Base-by-base conservation (phyloP, 2,329 filamentous ascomycete species). In the Diaporthe sp. region DNA sequence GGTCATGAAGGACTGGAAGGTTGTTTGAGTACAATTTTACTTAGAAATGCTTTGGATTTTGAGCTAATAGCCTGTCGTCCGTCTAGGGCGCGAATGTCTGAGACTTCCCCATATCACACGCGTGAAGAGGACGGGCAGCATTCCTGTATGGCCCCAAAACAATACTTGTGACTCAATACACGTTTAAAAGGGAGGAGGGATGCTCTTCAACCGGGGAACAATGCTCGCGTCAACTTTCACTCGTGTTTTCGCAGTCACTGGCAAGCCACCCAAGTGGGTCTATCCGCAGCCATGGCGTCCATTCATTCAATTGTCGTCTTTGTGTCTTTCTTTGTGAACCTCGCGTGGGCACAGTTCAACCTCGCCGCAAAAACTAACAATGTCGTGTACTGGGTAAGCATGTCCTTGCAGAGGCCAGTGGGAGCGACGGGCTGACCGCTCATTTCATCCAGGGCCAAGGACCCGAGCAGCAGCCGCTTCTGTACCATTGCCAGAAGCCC, bases 351-450 rank as follows among this genome's bases (percentile, higher is more conserved):
- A 39, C n/a, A 42, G 17, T 85, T 85, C 76, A 79, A 81, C 73
- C 77, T 80, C 42, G 77, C 71, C 6, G 82, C 82, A 0, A 84
- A 84, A 71, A 81, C 81, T 55, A 87, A 87, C 76, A 80, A 87
- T 46, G 85, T 82, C 10, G 81, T 86, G 5, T 87, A 87, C 77
- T 87, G 84, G 79, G 85, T 86, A 81, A 75, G 80, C 34, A 0
- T 22, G 8, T 25, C 25, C 4, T 5, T 8, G 17, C 31, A 25
- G 22, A 42, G 49, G 12, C 25, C 62, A 2, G 75, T 22, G 13
- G n/a, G 9, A 62, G 19, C 31, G 2, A 68, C 73, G 12, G 73
- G 49, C 68, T 67, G 15, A 75, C 49, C 46, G 12, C 4, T 57
- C 10, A 46, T 65, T 17, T 6, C 7, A 13, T 10, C 70, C 73